These are phyloP conservation scores for Trichomonas tenax DNA, from an alignment of 208 protist genomes.

Conservation along the genomic window DNA sequence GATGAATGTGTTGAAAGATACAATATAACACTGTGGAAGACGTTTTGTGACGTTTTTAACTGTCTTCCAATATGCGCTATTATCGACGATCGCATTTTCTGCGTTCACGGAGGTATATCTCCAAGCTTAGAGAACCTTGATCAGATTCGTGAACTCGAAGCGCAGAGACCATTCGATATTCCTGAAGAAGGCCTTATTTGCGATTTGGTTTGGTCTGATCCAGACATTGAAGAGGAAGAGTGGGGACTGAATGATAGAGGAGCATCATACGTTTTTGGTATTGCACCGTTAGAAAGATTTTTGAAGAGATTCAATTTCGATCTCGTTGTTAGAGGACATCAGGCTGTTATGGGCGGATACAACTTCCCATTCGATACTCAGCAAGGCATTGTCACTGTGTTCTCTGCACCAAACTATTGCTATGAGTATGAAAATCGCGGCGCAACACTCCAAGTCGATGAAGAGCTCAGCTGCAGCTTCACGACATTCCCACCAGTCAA, in stretches of 20 bases:
- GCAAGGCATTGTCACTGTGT: constrained; percentile 38
- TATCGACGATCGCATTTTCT: constrained; percentile 47
- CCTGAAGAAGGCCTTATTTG: constrained; percentile 93
- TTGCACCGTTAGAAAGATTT: neutral
- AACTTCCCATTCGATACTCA: constrained; percentile 50
- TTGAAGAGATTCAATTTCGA: neutral
- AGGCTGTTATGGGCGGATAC: neutral
- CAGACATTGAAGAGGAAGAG: neutral
- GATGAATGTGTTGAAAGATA: constrained; percentile 42
- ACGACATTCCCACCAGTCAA: neutral
- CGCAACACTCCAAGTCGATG: neutral
- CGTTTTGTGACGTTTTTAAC: constrained; percentile 98
- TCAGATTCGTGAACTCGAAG: constrained; percentile 69
- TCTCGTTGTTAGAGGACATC: neutral
- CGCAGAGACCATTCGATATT: constrained; percentile 64
- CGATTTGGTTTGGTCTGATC: constrained; percentile 60
- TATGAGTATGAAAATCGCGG: neutral
- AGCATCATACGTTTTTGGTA: constrained; percentile 76
- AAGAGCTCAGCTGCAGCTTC: neutral
- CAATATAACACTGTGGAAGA: constrained; percentile 71
- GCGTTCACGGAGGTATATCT: constrained; percentile 64
- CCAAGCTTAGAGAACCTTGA: constrained; percentile 58
- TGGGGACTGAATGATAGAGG: neutral
- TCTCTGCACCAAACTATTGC: too few species aligned
- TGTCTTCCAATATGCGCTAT: constrained; percentile 87